These are phyloP conservation scores for Chaetoscypha palmicola DNA, from an alignment of 2,329 filamentous ascomycete genomes.

Conservation along the genomic window DNA sequence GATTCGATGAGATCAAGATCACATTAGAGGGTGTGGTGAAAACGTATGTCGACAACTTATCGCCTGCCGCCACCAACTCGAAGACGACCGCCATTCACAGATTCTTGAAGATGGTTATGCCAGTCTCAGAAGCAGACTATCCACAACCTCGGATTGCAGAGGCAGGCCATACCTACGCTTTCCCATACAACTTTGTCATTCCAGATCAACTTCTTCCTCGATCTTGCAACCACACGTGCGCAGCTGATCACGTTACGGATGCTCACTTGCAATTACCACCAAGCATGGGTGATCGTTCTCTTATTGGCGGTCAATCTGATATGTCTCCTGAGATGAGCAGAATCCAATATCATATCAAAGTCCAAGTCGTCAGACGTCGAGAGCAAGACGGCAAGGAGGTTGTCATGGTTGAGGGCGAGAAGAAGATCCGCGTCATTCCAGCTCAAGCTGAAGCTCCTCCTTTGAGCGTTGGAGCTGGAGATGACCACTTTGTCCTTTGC, in stretches of 20 bases:
- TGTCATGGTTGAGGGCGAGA: slow-evolving; percentile 20
- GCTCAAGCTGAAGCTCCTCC: slow-evolving; percentile 26
- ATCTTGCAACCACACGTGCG: slow-evolving; percentile 23
- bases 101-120: slow-evolving; percentile 30
- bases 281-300: slow-evolving; percentile 25
- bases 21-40: slow-evolving; percentile 26
- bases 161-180: slow-evolving; percentile 27
- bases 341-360: slow-evolving; percentile 26
- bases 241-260: slow-evolving; percentile 25
- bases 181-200: slow-evolving; percentile 31
- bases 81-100: slow-evolving; percentile 26
- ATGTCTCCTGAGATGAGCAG: slow-evolving; percentile 28
- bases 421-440: slow-evolving; percentile 26
- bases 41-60: slow-evolving; percentile 27
- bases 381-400: slow-evolving; percentile 20
- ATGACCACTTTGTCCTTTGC: slow-evolving; percentile 23
- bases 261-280: slow-evolving; percentile 29
- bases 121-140: slow-evolving; percentile 26
- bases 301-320: slow-evolving; percentile 21
- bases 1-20: slow-evolving; percentile 29
- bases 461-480: slow-evolving; percentile 20
- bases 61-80: slow-evolving; percentile 19
- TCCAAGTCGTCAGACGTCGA: slow-evolving; percentile 21
- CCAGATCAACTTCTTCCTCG: slow-evolving; percentile 28
- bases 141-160: slow-evolving; percentile 27